These are phyloP conservation scores for Salix dunnii DNA, from an alignment of 345 rosid species.

Conservation along the genomic window DNA sequence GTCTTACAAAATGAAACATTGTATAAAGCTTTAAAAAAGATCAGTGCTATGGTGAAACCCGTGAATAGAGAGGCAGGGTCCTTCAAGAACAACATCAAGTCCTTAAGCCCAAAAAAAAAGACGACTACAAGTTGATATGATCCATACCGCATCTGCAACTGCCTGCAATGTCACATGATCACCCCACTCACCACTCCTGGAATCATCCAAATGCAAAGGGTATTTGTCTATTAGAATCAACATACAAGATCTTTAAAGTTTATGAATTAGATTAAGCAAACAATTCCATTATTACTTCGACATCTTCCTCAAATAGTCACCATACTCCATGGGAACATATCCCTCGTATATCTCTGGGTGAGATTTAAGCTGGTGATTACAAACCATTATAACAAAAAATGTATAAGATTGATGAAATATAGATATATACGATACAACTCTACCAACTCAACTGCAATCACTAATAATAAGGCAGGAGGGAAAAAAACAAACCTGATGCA, in stretches of 20 bases:
- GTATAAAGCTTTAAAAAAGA: background rate
- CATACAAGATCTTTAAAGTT: background rate
- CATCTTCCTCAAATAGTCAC: conserved; percentile 68
- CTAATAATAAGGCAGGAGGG: background rate
- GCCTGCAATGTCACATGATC: conserved; percentile 78
- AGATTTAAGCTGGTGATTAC: conserved; percentile 53
- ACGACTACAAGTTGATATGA: background rate
- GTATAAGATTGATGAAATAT: conserved; percentile 4
- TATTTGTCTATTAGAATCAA: background rate
- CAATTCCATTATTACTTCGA: conserved; percentile 40
- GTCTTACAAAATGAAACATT: background rate
- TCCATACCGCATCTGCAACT: conserved; percentile 64
- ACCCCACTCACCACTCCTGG: conserved; percentile 74
- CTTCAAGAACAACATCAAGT: background rate
- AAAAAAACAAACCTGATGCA: conserved; percentile 56
- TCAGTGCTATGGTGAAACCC: background rate
- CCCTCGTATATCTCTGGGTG: conserved; percentile 61
- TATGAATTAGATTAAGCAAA: conserved; percentile 5
- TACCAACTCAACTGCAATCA: background rate
- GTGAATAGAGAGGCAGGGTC: background rate
- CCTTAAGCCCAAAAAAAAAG: background rate
- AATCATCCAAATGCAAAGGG: conserved; percentile 17
- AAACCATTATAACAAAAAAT: conserved; percentile 12
- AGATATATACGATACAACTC: background rate
- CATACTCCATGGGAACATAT: conserved; percentile 79